A percentile compares a stretch with the other conserved stretches of the same genome.
phyloP scores from a whole-genome alignment of 2,329 filamentous ascomycete genomes.

The Achaetomium macrosporum region DNA sequence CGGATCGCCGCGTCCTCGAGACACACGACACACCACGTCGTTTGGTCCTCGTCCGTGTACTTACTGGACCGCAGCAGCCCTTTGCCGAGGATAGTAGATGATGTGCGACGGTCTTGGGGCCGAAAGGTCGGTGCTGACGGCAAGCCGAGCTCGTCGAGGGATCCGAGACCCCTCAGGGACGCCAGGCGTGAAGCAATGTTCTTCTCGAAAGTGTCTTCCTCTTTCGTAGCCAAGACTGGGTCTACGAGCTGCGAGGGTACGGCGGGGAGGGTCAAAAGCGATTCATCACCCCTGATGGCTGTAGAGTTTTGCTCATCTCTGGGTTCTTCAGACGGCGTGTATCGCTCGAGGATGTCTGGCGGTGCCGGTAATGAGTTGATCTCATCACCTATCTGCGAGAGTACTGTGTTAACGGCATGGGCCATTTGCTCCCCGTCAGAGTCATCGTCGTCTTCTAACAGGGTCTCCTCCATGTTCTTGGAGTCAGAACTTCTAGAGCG shows the following conservation, averaged over 20 bases:
- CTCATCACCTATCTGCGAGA: constrained; percentile 44
- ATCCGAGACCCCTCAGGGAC: constrained; percentile 38
- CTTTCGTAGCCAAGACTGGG: constrained; percentile 27
- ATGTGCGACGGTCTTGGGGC: constrained; percentile 36
- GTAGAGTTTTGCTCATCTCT: neutral
- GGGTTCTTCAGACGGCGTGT: neutral
- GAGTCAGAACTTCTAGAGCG: constrained; percentile 2
- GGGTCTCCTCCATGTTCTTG: constrained; percentile 9
- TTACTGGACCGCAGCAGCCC: constrained; percentile 36
- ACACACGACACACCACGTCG: constrained; percentile 77
- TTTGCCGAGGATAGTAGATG: constrained; percentile 20
- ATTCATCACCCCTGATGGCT: neutral
- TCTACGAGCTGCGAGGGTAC: constrained; percentile 41
- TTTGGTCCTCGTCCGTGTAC: constrained; percentile 64
- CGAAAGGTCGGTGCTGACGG: constrained; percentile 46
- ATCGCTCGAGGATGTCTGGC: neutral
- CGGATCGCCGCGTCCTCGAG: constrained; percentile 68
- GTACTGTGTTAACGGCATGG: constrained; percentile 38
- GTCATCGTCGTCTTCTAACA: constrained; percentile 29
- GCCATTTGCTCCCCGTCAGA: constrained; percentile 49
- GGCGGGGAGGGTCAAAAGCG: constrained; percentile 38
- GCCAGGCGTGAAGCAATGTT: constrained; percentile 49
- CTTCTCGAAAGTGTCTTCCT: constrained; percentile 33
- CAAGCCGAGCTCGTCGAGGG: constrained; percentile 35
- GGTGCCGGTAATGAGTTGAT: constrained; percentile 18